phyloP scores from a whole-genome alignment of 2,329 filamentous ascomycete genomes.

The Neopestalotiopsis clavispora region DNA sequence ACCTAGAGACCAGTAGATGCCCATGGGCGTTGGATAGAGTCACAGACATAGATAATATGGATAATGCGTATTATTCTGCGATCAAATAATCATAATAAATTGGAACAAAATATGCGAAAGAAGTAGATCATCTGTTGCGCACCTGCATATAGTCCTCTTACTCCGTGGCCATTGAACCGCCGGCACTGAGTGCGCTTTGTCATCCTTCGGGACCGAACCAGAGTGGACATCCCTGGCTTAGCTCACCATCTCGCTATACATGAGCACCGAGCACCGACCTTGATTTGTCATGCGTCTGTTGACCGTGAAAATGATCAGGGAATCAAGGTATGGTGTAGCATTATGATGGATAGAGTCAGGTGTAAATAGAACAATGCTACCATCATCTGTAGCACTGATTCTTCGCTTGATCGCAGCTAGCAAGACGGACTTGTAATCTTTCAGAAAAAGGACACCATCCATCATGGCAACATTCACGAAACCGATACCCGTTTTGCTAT shows the following conservation, averaged over 20 bases:
- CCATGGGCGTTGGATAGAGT: not conserved
- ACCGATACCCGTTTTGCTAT: slow-evolving; percentile 19
- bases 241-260: not conserved
- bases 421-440: too few species aligned
- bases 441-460: not conserved
- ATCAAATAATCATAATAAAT: too few species aligned
- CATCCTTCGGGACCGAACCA: not conserved
- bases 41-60: slow-evolving; percentile 5
- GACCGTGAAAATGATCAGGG: not conserved
- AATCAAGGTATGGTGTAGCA: not conserved
- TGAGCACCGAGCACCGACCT: slow-evolving; percentile 5
- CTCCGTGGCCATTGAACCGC: not conserved
- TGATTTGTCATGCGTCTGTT: not conserved
- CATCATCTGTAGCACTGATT: too few species aligned
- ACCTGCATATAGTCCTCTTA: not conserved
- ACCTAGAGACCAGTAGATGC: not conserved
- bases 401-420: too few species aligned
- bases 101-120: too few species aligned
- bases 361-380: too few species aligned
- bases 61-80: not conserved
- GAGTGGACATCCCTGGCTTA: not conserved
- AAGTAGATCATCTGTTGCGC: too few species aligned
- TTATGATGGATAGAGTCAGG: not conserved
- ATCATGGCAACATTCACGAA: slow-evolving; percentile 9
- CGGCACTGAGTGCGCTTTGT: not conserved